Conservation (phyloP, 768 basidiomycete genomes). For the Tylopilus vinaceipallidus region DNA sequence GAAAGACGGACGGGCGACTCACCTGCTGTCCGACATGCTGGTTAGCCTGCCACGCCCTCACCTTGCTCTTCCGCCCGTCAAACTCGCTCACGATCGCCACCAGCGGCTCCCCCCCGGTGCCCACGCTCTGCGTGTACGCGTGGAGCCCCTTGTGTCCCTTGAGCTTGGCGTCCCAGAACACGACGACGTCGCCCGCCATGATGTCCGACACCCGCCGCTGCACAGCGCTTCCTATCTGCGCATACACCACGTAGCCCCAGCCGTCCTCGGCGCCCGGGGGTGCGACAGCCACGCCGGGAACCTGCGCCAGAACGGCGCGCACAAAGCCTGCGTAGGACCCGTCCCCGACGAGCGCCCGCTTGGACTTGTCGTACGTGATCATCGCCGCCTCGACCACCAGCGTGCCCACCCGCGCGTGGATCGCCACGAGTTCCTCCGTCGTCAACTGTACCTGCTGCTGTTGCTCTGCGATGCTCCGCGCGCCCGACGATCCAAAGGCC, state of each 20-base stretch:
- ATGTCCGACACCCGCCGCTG: slow-evolving; percentile 76
- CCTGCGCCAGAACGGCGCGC: slow-evolving; percentile 58
- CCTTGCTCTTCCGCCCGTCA: slow-evolving; percentile 84
- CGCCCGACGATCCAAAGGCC: neutral
- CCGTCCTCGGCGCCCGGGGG: slow-evolving; percentile 30
- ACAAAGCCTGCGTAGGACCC: slow-evolving; percentile 84
- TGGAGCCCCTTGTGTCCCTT: slow-evolving; percentile 80
- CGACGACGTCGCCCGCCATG: slow-evolving; percentile 81
- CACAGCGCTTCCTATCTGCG: slow-evolving; percentile 64
- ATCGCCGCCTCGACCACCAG: slow-evolving; percentile 71
- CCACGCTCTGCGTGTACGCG: slow-evolving; percentile 59
- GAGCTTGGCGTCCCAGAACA: slow-evolving; percentile 71
- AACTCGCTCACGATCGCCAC: slow-evolving; percentile 80
- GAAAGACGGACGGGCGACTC: slow-evolving; percentile 33
- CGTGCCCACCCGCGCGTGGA: slow-evolving; percentile 74
- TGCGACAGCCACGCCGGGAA: slow-evolving; percentile 50
- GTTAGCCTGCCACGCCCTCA: slow-evolving; percentile 83
- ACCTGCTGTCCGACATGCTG: slow-evolving; percentile 83
- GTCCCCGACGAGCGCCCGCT: slow-evolving; percentile 76
- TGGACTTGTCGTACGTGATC: slow-evolving; percentile 69
- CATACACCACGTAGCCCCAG: slow-evolving; percentile 77
- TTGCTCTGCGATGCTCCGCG: slow-evolving; percentile 26
- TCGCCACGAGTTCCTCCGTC: slow-evolving; percentile 63
- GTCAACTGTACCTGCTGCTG: slow-evolving; percentile 39
- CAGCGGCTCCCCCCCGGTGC: slow-evolving; percentile 48